phyloP scores from a whole-genome alignment of 2,329 filamentous ascomycete species.

The Beauveria pseudobassiana region DNA sequence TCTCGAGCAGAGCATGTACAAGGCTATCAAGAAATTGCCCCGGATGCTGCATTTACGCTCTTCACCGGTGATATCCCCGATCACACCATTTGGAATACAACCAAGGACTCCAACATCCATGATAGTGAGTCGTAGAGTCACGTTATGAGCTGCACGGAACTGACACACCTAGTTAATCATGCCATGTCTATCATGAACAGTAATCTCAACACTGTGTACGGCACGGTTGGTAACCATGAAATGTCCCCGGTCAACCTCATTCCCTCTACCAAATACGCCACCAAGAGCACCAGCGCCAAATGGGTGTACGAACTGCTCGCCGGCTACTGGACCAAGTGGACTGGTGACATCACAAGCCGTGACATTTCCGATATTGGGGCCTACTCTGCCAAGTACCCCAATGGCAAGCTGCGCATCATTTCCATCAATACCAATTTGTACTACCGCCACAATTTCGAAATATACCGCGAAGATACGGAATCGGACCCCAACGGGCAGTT shows the following conservation, averaged over 20 bases:
- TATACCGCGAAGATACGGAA: slow-evolving; percentile 43
- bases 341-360: slow-evolving; percentile 26
- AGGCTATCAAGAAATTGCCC: slow-evolving; percentile 38
- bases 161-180: slow-evolving; percentile 27
- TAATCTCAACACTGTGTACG: slow-evolving; percentile 39
- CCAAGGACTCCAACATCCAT: slow-evolving; percentile 23
- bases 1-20: slow-evolving; percentile 49
- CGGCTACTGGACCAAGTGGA: slow-evolving; percentile 39
- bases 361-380: slow-evolving; percentile 35
- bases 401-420: slow-evolving; percentile 46
- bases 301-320: slow-evolving; percentile 47
- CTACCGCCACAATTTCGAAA: slow-evolving; percentile 50
- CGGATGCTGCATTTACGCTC: slow-evolving; percentile 44
- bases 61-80: slow-evolving; percentile 55
- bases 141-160: background rate
- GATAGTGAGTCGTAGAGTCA: slow-evolving; percentile 18
- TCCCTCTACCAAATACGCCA: slow-evolving; percentile 31
- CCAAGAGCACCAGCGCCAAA: slow-evolving; percentile 26
- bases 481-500: slow-evolving; percentile 45
- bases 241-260: slow-evolving; percentile 45
- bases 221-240: slow-evolving; percentile 51
- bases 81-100: slow-evolving; percentile 42
- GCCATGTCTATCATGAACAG: slow-evolving; percentile 40
- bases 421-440: slow-evolving; percentile 54
- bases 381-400: slow-evolving; percentile 40